Percentiles rank a stretch among this genome's conserved stretches.
Conservation (phyloP, 805 yeast species). For the Yamadazyma insecticola region DNA sequence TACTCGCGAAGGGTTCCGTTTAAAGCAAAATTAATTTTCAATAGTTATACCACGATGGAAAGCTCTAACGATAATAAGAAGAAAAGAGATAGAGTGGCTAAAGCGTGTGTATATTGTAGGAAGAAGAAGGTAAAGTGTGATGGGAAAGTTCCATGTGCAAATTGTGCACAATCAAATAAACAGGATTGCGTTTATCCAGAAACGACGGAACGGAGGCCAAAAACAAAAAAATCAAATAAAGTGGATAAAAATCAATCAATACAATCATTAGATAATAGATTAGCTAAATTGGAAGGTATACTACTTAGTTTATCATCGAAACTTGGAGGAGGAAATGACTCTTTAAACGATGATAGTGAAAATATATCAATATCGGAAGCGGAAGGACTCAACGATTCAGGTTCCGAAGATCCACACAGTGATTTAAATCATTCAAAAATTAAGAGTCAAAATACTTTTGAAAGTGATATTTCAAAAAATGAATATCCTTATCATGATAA, state of each 20-base stretch:
- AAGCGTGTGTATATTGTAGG: constrained; percentile 36
- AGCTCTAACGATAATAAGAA: constrained; percentile 5
- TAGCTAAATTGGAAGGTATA: constrained; percentile 8
- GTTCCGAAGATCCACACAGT: no score
- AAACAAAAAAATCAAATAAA: constrained; percentile 3
- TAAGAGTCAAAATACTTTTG: no score
- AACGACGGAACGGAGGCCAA: constrained; percentile 11
- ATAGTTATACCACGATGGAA: no score
- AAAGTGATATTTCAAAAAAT: no score
- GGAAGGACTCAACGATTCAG: no score
- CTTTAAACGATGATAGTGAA: background rate
- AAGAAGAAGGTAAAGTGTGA: constrained; percentile 35
- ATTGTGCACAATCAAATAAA: constrained; percentile 21
- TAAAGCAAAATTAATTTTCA: no score
- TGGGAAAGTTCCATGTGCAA: constrained; percentile 30
- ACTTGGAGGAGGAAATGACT: constrained; percentile 2
- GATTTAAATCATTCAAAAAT: no score
- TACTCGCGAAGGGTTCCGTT: no score
- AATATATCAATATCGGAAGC: no score
- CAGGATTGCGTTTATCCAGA: constrained; percentile 22
- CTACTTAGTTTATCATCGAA: constrained; percentile 6
- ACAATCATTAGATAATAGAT: constrained; percentile 7
- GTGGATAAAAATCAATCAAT: constrained; percentile 5
- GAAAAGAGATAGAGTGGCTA: constrained; percentile 27
- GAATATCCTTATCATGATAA: no score